phyloP scores from a whole-genome alignment of 768 basidiomycete species.

The Crassisporium funariophilum region DNA sequence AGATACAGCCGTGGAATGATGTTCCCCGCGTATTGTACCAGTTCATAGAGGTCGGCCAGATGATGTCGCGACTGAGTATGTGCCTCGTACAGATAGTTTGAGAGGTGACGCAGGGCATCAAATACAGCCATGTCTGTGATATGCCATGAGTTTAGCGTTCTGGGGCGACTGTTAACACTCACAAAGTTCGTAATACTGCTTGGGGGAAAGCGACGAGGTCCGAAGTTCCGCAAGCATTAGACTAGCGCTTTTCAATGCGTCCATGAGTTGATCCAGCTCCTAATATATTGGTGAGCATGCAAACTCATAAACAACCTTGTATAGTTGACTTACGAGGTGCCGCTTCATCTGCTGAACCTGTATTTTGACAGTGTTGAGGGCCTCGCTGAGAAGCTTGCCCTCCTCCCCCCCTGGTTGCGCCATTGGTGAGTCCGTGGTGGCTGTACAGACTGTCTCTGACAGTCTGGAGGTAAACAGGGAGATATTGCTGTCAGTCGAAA shows the following conservation, averaged over 20 bases:
- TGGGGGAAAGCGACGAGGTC: constrained; percentile 90
- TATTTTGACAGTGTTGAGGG: constrained; percentile 82
- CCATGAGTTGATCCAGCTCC: constrained; percentile 98
- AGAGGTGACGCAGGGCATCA: constrained; percentile 92
- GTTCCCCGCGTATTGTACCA: constrained; percentile 99
- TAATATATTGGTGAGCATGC: constrained; percentile 31
- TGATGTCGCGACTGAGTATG: constrained; percentile 92
- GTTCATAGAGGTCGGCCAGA: constrained; percentile 96
- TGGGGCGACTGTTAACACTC: constrained; percentile 28
- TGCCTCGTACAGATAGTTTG: constrained; percentile 96
- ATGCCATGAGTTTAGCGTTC: constrained; percentile 8
- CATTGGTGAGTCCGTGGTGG: constrained; percentile 31
- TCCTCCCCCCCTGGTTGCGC: constrained; percentile 62
- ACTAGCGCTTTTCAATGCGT: constrained; percentile 95
- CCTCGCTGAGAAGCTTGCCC: constrained; percentile 84
- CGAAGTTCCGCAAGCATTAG: constrained; percentile 96
- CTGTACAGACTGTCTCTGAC: constrained; percentile 17
- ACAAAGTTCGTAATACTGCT: constrained; percentile 99
- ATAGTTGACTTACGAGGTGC: constrained; percentile 65
- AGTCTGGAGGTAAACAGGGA: constrained; percentile 5
- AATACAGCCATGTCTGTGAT: constrained; percentile 94
- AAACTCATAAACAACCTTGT: constrained; percentile 8
- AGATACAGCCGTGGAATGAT: constrained; percentile 93
- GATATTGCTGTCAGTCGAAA: constrained; percentile 12
- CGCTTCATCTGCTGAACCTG: constrained; percentile 96